phyloP scores from a whole-genome alignment of 2,329 filamentous ascomycete species.

The Diaporthe velutina region DNA sequence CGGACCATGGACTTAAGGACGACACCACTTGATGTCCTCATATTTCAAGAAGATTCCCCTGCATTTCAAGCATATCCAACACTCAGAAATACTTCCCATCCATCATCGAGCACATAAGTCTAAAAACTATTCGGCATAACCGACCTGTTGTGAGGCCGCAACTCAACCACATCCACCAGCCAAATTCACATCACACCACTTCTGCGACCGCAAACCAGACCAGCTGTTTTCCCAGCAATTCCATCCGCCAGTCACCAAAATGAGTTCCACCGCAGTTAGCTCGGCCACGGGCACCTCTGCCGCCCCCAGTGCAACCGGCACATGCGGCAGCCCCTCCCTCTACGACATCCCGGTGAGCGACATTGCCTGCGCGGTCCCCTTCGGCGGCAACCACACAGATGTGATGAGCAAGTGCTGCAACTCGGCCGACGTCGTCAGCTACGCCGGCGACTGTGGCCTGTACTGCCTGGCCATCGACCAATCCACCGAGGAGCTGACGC shows the following conservation, averaged over 20 bases:
- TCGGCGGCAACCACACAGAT: constrained; percentile 54
- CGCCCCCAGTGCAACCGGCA: background rate
- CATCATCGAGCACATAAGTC: background rate
- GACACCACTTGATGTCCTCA: background rate
- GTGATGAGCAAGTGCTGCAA: constrained; percentile 47
- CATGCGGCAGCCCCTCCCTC: constrained; percentile 43
- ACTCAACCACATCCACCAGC: background rate
- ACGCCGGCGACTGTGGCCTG: constrained; percentile 51
- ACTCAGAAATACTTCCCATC: background rate
- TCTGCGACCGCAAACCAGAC: background rate
- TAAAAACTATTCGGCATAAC: background rate
- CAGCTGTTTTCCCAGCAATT: background rate
- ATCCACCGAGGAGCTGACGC: constrained; percentile 49
- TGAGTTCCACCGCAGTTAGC: constrained; percentile 20
- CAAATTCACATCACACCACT: background rate
- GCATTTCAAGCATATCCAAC: background rate
- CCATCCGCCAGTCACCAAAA: background rate
- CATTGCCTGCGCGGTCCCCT: constrained; percentile 58
- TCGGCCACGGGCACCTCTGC: background rate
- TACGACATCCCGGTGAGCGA: constrained; percentile 60
- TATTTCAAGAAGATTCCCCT: background rate
- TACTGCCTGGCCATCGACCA: constrained; percentile 60
- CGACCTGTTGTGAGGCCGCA: background rate
- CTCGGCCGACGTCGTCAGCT: constrained; percentile 52
- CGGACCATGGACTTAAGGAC: constrained; percentile 18